Evolutionary conservation across 176 grass and related monocot species (phyloP).

Genomic region (Cenchrus americanus): DNA sequence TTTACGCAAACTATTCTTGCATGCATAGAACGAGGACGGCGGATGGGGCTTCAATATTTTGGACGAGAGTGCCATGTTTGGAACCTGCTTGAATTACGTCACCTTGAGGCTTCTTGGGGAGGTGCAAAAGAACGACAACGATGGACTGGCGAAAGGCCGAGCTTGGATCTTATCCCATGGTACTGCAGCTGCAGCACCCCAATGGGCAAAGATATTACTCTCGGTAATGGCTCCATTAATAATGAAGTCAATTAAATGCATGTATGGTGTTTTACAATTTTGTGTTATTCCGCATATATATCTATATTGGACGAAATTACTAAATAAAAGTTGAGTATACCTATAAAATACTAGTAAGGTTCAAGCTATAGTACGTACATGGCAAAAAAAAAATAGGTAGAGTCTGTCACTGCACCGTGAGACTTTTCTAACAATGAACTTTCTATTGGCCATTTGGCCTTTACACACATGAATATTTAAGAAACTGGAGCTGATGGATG

Average conservation of each 20-base stretch:
- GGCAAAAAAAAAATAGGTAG: too few relatives aligned
- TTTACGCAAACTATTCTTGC: too few relatives aligned
- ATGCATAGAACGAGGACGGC: constrained; percentile 8
- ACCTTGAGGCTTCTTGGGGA: not conserved
- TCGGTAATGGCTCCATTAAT: not conserved
- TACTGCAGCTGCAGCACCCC: not conserved
- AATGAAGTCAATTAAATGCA: too few relatives aligned
- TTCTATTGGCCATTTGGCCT: not conserved
- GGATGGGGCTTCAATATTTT: not conserved
- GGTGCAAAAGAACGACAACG: not conserved
- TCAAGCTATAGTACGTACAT: too few relatives aligned
- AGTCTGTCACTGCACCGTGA: too few relatives aligned
- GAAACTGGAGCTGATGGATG: not conserved
- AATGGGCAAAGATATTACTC: constrained; percentile 15
- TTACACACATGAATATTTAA: not conserved
- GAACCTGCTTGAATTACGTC: not conserved
- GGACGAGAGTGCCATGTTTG: constrained; percentile 10
- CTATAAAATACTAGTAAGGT: too few relatives aligned
- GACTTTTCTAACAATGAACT: not conserved
- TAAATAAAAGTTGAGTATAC: too few relatives aligned
- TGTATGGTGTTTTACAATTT: too few relatives aligned
- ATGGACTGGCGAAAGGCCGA: not conserved
- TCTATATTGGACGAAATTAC: too few relatives aligned
- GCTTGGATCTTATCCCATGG: constrained; percentile 22
- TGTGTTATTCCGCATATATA: too few relatives aligned